Percentiles rank a stretch among this genome's conserved stretches.
phyloP scores from a whole-genome alignment of 768 basidiomycete genomes.

The Boletus fagicola region DNA sequence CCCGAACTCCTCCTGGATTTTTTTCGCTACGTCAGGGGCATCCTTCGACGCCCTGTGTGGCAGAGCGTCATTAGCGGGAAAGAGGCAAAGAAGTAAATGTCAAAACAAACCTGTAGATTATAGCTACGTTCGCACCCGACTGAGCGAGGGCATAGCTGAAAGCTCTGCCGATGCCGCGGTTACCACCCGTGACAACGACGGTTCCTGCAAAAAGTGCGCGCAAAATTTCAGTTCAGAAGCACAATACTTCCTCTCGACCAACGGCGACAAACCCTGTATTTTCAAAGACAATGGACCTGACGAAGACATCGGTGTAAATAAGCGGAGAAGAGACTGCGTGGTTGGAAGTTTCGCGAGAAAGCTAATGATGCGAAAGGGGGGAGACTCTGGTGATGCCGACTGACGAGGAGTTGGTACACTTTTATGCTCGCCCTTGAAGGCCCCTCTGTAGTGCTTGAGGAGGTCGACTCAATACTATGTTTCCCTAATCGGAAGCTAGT shows the following conservation, averaged over 20 bases:
- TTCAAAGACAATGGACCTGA: constrained; percentile 16
- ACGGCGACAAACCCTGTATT: constrained; percentile 29
- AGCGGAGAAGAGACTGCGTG: constrained; percentile 3
- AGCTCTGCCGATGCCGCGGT: constrained; percentile 59
- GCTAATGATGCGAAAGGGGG: not conserved
- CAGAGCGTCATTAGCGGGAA: not conserved
- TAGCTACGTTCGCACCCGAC: constrained; percentile 57
- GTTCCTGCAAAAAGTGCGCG: constrained; percentile 36
- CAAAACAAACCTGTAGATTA: constrained; percentile 51
- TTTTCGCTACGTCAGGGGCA: constrained; percentile 46
- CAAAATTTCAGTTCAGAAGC: not conserved
- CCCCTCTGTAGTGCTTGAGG: constrained; percentile 15
- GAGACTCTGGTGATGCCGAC: not conserved
- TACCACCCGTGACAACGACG: constrained; percentile 61
- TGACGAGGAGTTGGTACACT: not conserved
- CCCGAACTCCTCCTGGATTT: constrained; percentile 46
- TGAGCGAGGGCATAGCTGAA: constrained; percentile 51
- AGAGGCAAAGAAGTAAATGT: not conserved
- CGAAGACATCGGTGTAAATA: constrained; percentile 13
- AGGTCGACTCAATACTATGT: constrained; percentile 2
- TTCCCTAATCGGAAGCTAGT: constrained; percentile 5
- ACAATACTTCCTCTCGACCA: too few relatives aligned
- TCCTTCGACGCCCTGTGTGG: constrained; percentile 42
- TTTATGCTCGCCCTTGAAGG: constrained; percentile 13
- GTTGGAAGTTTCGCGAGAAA: not conserved